phyloP scores from a whole-genome alignment of 345 rosid species.

The Eucalyptus pauciflora region DNA sequence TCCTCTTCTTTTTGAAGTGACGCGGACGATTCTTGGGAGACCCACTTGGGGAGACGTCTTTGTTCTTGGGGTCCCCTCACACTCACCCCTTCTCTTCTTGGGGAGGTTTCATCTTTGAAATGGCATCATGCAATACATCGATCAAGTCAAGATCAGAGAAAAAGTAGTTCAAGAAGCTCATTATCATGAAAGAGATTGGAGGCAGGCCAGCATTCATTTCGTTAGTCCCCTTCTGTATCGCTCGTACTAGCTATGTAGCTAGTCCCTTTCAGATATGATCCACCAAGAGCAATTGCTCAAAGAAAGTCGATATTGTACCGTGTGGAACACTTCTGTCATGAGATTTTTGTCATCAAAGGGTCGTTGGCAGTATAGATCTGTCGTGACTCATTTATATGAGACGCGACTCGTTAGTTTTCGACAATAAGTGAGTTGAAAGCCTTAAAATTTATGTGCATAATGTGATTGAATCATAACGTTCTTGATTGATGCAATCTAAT shows the following conservation, averaged over 20 bases:
- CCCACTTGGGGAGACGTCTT: neutral
- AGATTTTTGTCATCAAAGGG: neutral
- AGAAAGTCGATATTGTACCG: neutral
- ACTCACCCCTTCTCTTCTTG: neutral
- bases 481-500: neutral
- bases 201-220: neutral
- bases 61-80: neutral
- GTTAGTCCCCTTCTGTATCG: neutral
- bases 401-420: neutral
- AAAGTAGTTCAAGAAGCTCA: neutral
- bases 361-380: neutral
- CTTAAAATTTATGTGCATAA: neutral
- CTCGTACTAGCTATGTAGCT: neutral
- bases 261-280: neutral
- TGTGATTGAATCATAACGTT: neutral
- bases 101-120: neutral
- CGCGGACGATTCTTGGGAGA: slow-evolving; percentile 22
- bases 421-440: rapidly evolving
- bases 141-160: neutral
- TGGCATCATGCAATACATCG: neutral
- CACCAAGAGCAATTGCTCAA: neutral
- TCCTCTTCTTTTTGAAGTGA: slow-evolving; percentile 31
- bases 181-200: neutral
- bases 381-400: neutral
- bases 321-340: neutral